Conservation (phyloP, 2,329 filamentous ascomycete species). For the Ophiostoma triangulosporum region DNA sequence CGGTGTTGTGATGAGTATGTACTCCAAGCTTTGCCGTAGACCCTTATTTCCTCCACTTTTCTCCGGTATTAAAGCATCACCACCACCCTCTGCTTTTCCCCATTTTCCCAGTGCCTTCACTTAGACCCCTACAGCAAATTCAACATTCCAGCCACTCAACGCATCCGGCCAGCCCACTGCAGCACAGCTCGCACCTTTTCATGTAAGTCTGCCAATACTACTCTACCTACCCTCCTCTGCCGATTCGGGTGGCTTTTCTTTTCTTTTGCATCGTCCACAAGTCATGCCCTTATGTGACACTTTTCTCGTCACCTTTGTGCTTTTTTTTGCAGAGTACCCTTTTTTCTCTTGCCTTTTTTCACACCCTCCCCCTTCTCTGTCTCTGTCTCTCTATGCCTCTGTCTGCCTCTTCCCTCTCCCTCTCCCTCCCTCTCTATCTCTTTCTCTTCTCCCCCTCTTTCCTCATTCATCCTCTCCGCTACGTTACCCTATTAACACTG, state of each 20-base stretch:
- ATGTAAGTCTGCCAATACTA: too few relatives aligned
- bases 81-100: too few relatives aligned
- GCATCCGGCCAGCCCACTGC: too few relatives aligned
- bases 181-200: too few relatives aligned
- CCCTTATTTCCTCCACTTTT: too few relatives aligned
- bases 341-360: not conserved
- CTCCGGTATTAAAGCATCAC: too few relatives aligned
- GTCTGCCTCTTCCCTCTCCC: not conserved
- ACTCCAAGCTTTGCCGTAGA: too few relatives aligned
- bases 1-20: too few relatives aligned
- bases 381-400: not conserved
- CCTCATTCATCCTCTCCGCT: not conserved
- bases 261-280: not conserved
- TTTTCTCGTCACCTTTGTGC: not conserved
- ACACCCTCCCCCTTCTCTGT: not conserved
- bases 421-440: not conserved
- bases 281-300: not conserved
- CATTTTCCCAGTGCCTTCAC: too few relatives aligned
- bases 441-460: not conserved
- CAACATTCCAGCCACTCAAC: too few relatives aligned
- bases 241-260: not conserved
- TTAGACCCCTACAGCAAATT: too few relatives aligned
- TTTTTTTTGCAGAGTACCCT: not conserved
- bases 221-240: not conserved
- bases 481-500: too few relatives aligned